These are phyloP conservation scores for Maudiozyma barnettii DNA, from an alignment of 805 yeast genomes.

Conservation along the genomic window DNA sequence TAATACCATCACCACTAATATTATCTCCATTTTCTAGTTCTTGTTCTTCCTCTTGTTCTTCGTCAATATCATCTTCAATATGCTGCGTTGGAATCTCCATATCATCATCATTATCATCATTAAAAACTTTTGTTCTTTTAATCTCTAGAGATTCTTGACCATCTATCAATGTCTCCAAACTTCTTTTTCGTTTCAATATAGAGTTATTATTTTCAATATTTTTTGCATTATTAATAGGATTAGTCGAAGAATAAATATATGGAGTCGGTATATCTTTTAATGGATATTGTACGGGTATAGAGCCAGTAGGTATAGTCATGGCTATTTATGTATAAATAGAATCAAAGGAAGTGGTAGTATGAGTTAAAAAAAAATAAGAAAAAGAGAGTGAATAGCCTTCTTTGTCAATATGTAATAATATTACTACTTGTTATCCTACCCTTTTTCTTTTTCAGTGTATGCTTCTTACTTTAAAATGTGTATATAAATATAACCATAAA, in stretches of 20 bases:
- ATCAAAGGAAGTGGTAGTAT: too few species aligned
- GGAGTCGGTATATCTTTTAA: slow-evolving; percentile 22
- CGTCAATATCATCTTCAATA: too few species aligned
- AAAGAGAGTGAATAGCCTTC: too few species aligned
- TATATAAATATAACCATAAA: too few species aligned
- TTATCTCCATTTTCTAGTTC: too few species aligned
- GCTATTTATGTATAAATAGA: neutral
- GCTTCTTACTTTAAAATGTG: too few species aligned
- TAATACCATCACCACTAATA: too few species aligned
- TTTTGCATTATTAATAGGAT: neutral
- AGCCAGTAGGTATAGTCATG: neutral
- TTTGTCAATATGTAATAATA: too few species aligned
- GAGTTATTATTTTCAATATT: neutral
- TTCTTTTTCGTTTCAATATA: neutral
- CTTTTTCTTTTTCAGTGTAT: too few species aligned
- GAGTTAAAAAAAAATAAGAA: too few species aligned
- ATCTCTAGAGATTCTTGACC: neutral
- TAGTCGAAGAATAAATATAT: slow-evolving; percentile 8
- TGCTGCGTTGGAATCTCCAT: neutral
- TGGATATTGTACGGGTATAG: slow-evolving; percentile 15
- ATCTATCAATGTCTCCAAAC: neutral
- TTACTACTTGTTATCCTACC: too few species aligned
- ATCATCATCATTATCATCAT: neutral
- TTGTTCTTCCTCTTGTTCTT: too few species aligned
- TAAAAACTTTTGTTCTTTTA: neutral